Evolutionary conservation across 108 stramenopile genomes (phyloP), one percentile per base, ranked within the genome.

Genomic region (Nitzschia inconspicua): DNA sequence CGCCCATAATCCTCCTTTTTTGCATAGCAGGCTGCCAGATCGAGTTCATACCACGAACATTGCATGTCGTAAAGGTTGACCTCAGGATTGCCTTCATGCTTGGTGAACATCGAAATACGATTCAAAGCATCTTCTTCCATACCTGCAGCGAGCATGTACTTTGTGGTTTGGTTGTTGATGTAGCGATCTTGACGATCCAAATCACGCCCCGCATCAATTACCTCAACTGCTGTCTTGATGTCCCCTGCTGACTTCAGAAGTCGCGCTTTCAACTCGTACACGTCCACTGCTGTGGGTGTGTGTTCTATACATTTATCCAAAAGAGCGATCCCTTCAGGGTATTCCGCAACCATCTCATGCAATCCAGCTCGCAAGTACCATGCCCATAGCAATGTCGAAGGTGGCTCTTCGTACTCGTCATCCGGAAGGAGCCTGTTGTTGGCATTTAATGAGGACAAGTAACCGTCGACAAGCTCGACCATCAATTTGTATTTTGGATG

Each of bases 41-140:
- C 97, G 24, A 97, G 75, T 71, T 98, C 97, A 63, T 91, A 99
- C 98, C 98, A 99, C 47, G 88, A 80, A 66, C 93, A 94, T 76
- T 99, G 98, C 95, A 99, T 96, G 52, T 99, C 97, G 65, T 69
- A 94, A 53, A 99, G 77, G 60, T 95, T 91, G 60, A 87, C 80
- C 53, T 93, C 89, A 1, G 95, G 84, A 68, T 97, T 93, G 4
- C 95, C 96, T 64, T 99, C 97, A 56, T 97, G 94, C 44, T 76
- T 76, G 0, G 92, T 86, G 62, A 96, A 96, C 50, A 96, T 57
- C 11, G 88, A 77, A 26, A 93, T 92, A 31, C 77, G 66, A 26
- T 85, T 78, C 54, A 83, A 58, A 13, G 91, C 95, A 43, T 89
- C 84, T 28, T 82, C 77, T 25, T 78, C 85, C 75, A 85, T 76